Evolutionary conservation across 148 eudicot species (phyloP), one percentile per base, ranked within the genome.

Genomic region (Diospyros lotus): DNA sequence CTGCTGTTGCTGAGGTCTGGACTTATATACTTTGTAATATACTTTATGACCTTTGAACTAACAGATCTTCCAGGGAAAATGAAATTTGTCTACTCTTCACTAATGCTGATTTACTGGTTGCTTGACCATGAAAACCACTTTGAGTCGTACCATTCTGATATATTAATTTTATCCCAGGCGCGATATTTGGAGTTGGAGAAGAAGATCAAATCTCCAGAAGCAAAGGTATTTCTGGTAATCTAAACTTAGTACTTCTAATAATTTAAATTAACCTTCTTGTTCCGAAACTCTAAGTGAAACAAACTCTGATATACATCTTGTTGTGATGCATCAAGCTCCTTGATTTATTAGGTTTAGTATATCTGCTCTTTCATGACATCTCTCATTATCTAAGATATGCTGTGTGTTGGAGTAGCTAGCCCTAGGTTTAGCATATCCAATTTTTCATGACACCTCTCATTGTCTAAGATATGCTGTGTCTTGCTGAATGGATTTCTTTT

Each of bases 1-100:
- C 96, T 68, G 83, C 90, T 76, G 87, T 81, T 72, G 90, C 97
- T 39, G 96, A 92, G 92, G 93, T 87, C 13, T 60, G 54, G 65
- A 52, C 40, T 73, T 48, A 18, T 39, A 54, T 66, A 42, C 10
- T 53, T 59, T 11, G 15, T 55, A 3, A 28, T 51, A 28, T 28
- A 28, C 28, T 28, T 28, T 28, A 28, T 28, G 28, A 28, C 9
- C 38, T 4, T 18, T 66, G 3, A 15, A 53, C 70, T 42, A 12
- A 61, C 65, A 42, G 43, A 51, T 18, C 12, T 12, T 66, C 13
- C 68, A 28, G 5, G 53, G 68, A 46, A 59, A 8, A 58, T 69
- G 13, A 50, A 18, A 10, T 63, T 55, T 59, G 13, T 53, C 28
- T 54, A 59, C 51, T 63, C 17, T 70, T 58, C 56, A 41, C 72